Conservation (phyloP, 2,329 filamentous ascomycete species). For the Huntiella savannae region DNA sequence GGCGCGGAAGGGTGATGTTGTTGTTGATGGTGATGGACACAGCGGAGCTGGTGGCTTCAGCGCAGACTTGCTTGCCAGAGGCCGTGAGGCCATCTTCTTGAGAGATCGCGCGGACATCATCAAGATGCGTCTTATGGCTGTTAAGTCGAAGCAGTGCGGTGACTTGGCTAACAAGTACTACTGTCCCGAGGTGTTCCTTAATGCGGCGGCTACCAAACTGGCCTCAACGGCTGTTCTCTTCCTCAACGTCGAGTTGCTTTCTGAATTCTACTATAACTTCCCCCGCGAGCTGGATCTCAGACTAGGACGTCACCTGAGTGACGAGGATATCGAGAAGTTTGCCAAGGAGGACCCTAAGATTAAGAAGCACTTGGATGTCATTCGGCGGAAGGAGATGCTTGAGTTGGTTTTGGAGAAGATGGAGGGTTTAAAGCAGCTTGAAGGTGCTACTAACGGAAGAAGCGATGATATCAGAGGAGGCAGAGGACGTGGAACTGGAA, state of each 20-base stretch:
- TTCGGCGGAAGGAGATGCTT: slow-evolving; percentile 75
- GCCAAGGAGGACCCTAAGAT: slow-evolving; percentile 88
- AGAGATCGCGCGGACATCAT: slow-evolving; percentile 79
- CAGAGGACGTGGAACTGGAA: slow-evolving; percentile 9
- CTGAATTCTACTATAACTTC: slow-evolving; percentile 96
- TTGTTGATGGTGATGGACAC: slow-evolving; percentile 63
- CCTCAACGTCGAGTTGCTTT: slow-evolving; percentile 87
- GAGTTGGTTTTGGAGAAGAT: slow-evolving; percentile 93
- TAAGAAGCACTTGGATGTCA: slow-evolving; percentile 73
- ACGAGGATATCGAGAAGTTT: slow-evolving; percentile 71
- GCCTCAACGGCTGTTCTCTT: slow-evolving; percentile 91
- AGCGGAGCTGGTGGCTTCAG: slow-evolving; percentile 90
- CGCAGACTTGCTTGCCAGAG: slow-evolving; percentile 63
- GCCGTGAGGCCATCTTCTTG: slow-evolving; percentile 83
- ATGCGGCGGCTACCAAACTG: slow-evolving; percentile 86
- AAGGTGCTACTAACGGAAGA: slow-evolving; percentile 29
- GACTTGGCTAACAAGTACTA: slow-evolving; percentile 79
- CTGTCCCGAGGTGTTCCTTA: slow-evolving; percentile 94
- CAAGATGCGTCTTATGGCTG: slow-evolving; percentile 70
- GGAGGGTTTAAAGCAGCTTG: slow-evolving; percentile 70
- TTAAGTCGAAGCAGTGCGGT: slow-evolving; percentile 80
- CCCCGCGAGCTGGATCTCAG: slow-evolving; percentile 77
- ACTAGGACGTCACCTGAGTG: slow-evolving; percentile 60
- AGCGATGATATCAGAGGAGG: background rate
- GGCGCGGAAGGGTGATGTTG: slow-evolving; percentile 65